phyloP scores from a whole-genome alignment of 2,329 filamentous ascomycete genomes.

The Metarhizium anisopliae region DNA sequence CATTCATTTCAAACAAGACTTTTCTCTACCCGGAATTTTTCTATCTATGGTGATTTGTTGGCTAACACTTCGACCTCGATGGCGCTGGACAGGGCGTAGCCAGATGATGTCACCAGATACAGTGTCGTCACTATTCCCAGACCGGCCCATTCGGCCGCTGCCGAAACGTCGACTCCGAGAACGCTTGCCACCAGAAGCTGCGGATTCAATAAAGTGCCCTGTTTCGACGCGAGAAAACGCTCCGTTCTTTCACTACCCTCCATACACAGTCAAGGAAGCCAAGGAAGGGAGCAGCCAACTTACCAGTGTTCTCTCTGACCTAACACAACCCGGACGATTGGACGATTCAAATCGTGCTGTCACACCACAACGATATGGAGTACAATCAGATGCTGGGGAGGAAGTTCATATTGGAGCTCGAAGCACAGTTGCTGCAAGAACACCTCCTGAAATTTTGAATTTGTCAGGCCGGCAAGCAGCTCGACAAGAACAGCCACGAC shows the following conservation, averaged over 20 bases:
- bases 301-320: conserved; percentile 6
- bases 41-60: conserved; percentile 13
- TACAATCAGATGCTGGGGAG: conserved; percentile 45
- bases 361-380: conserved; percentile 16
- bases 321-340: neutral
- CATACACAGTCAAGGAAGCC: conserved; percentile 45
- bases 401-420: conserved; percentile 30
- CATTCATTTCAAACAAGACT: conserved; percentile 2
- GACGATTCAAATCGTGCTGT: neutral
- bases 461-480: conserved; percentile 32
- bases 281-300: conserved; percentile 33
- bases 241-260: conserved; percentile 59
- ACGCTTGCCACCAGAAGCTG: conserved; percentile 75
- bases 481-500: conserved; percentile 35
- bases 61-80: conserved; percentile 18
- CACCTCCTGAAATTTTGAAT: conserved; percentile 36
- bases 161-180: conserved; percentile 84
- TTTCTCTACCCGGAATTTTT: conserved; percentile 9
- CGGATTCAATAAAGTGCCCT: conserved; percentile 74
- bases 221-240: conserved; percentile 61
- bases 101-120: conserved; percentile 62
- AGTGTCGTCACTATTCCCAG: conserved; percentile 71
- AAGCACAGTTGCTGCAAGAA: conserved; percentile 33
- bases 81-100: conserved; percentile 29
- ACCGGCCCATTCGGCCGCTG: conserved; percentile 85